Base-by-base conservation (phyloP, 163 green algal species). In the Dunaliella salina region DNA sequence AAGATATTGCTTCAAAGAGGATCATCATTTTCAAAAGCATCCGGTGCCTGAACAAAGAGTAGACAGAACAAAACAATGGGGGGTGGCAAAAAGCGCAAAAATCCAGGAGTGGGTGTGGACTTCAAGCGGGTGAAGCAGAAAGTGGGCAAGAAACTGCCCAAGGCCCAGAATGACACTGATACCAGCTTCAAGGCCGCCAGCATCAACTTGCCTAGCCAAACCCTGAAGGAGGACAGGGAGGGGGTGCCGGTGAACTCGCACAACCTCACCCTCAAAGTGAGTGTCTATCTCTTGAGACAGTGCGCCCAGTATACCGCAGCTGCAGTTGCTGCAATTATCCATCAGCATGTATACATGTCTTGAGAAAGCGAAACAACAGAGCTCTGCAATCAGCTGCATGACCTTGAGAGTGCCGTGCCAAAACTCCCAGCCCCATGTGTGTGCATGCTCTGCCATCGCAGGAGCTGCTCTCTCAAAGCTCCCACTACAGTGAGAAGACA, bases 91-190 rank as follows among this genome's bases (percentile, higher is more conserved):
- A 75, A 75, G 63, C 22, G 24, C 22, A 75, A 29, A 29, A 75
- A 96, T 82, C 80, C 93, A 0, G 96, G 96, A 13, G 94, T 98
- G 17, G 96, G 96, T 11, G 85, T 98, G 0, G 96, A 98, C 87
- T 98, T 98, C 83, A 93, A 94, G 83, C 87, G 92, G 15, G 95
- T 94, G 45, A 97, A 97, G 88, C 90, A 91, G 86, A 95, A 96
- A 87, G 94, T 98, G 25, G 96, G 96, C 17, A 97, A 95, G 87
- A 96, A 95, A 87, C 89, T 98, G 34, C 89, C 92, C 1, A 93
- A 91, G 83, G 95, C 95, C 0, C 81, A 92, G 40, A 98, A 98
- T 91, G 94, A 93, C 17, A 98, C 96, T 0, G 88, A 96, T 83
- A 97, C 93, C 0, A 94, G 88, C 84, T 93, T 97, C 83, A 91